Evolutionary conservation across 306 rosid species (phyloP), one percentile per base, ranked within the genome.

Genomic region (Datisca glomerata): DNA sequence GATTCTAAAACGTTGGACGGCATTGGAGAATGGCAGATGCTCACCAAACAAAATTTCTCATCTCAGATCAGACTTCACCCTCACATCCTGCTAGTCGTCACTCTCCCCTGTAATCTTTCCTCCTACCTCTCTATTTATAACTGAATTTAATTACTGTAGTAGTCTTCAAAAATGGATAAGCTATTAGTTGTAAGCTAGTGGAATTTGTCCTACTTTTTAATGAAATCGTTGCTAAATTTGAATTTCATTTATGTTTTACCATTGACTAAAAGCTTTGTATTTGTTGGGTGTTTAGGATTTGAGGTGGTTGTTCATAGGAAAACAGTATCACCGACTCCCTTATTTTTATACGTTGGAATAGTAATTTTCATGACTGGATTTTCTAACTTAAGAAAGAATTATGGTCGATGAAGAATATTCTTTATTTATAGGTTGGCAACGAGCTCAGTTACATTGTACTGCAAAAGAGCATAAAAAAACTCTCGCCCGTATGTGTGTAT

Each of bases 1-100:
- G 53, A 63, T 23, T 56, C 55, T 5, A 29, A 58, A 27, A 55
- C 81, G 3, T 27, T 33, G 38, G 53, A 55, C 41, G 37, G 39
- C 37, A 18, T 55, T 8, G 58, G 45, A 2, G 73, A 78, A 12
- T 85, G 97, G 95, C 72, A 80, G 43, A 53, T 83, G 57, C 76
- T 89, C 38, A 77, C 97, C 23, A 68, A 62, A 38, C 91, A 80
- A 45, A 83, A 83, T 44, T 83, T 72, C 68, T 80, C 93, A 27
- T 80, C 97, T 37, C 91, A 80, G 80, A 83, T 80, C 72, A 76
- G 80, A 19, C 91, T 67, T 48, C 74, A 89, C 38, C 86, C 75
- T 2, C 86, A 76, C 56, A 37, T 83, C 49, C 81, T 89, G 48
- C 83, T 89, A 19, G 41, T 87, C 47, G 60, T 83, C 63, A 61